Base-by-base conservation (phyloP, 371 early-diverging fungal genomes). In the Rhizopus arrhizus region DNA sequence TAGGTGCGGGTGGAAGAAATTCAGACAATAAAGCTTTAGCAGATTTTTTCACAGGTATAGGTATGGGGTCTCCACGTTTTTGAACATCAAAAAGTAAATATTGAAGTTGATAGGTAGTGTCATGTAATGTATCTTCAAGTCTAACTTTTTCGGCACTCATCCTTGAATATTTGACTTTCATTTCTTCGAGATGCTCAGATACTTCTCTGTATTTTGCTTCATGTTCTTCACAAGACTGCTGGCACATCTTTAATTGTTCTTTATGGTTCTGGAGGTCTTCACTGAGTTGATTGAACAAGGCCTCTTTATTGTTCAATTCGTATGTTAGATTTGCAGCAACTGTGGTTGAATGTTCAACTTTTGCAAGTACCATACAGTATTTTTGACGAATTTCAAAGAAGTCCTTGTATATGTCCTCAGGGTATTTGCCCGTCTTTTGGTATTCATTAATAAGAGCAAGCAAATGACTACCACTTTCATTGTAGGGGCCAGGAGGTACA, bases 31-130 rank as follows among this genome's bases (percentile, higher is more conserved):
- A 31, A 12, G 43, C n/a, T 1, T 15, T 13, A 0, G 54, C 41
- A 4, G 50, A 33, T 7, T 53, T 40, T 12, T 38, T 45, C 1
- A 64, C 8, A 9, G 12, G 8, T 0, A 47, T 28, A 28, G 64
- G 64, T 31, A 64, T 49, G 34, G 64, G 64, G 12, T 58, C 54
- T 28, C 28, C 32, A 9, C 64, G 53, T 34, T 36, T 40, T 33
- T 66, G 58, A 6, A 66, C 47, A 34, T 58, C 62, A 8, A 48
- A 34, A 5, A 66, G 46, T 0, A 66, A 4, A 46, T 58, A 52
- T 31, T 58, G 58, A 29, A 66, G 45, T 58, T 66, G 66, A 32
- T 61, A 61, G 31, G 58, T 58, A 7, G 62, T 62, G 43, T 61
- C 58, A n/a, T 61, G 56, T 5, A 66, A 48, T n/a, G 58, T 33